Base-by-base conservation (phyloP, 331 rosid species). In the Quercus phellos region DNA sequence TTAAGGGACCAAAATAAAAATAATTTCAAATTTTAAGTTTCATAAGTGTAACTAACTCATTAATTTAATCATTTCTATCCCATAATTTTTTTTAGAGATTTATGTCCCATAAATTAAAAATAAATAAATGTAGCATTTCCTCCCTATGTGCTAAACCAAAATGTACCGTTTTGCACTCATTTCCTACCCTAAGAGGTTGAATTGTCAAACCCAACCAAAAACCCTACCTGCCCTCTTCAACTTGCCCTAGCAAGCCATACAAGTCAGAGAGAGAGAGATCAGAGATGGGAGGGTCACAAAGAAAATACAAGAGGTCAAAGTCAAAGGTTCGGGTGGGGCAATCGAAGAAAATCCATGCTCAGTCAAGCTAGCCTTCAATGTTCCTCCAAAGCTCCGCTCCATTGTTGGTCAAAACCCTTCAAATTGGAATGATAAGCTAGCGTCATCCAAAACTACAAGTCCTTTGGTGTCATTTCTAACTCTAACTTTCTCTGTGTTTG, bases 261-360 rank as follows among this genome's bases (percentile, higher is more conserved):
- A 30, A 61, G 67, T 60, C 63, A 17, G n/a, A n/a, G 63, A 54
- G 68, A 30, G 73, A 3, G 42, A 64, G 34, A 34, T 53, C 34
- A 75, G 80, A 21, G 74, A 93, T 91, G 98, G 95, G 93, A 84
- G 73, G 98, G 4, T 93, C 97, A 24, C 85, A 93, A 78, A 89
- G 93, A 76, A 93, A 93, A 82, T 88, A 85, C 79, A 87, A 91
- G 90, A 80, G 51, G 68, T 89, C 90, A 4, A 83, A 88, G 54
- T 1, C 91, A 2, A 93, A 91, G 82, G 98, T 93, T 4, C 85
- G 78, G 8, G 94, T 26, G 51, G 98, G 85, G 0, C 78, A 91
- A 2, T 93, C 89, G 14, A 87, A 83, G 85, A 86, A 78, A 86
- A 93, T 50, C 93, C 98, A 16, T 22, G 85, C 55, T 59, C 87